Evolutionary conservation across 768 basidiomycete species (phyloP), one percentile per base, ranked within the genome.

Genomic region (Favolaschia claudopus): DNA sequence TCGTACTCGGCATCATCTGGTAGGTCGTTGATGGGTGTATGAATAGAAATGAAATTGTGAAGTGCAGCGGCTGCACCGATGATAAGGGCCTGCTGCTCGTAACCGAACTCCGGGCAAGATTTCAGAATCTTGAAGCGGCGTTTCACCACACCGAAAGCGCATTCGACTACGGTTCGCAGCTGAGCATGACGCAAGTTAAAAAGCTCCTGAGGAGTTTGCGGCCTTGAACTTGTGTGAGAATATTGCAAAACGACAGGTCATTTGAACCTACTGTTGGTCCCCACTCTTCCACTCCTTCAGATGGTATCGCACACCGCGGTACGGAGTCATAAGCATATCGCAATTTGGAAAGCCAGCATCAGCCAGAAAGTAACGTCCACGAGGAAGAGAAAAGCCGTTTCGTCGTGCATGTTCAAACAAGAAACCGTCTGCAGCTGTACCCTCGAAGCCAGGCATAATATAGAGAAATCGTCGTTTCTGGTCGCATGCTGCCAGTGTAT

Each of bases 261-360:
- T n/a, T n/a, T n/a, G n/a, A n/a, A n/a, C n/a, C n/a, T n/a, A n/a
- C n/a, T 58, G 66, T 28, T 28, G 22, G 12, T 28, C 44, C 7
- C 44, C 44, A 19, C 43, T 34, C 7, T 65, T 61, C 71, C 72
- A 73, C 38, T 75, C 73, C 29, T 48, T 20, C 20, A 74, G 52
- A 49, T 75, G 74, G 47, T 74, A 75, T 2, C 66, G 52, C 1
- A 70, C 67, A 7, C 66, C 64, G 8, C 66, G 58, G 44, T 68
- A 72, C 10, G 70, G 71, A 10, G 69, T 58, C 14, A 75, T 44
- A 4, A 71, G 44, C 0, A 56, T 44, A 57, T 60, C 40, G 44
- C 68, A 68, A 6, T 13, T n/a, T n/a, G n/a, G n/a, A n/a, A n/a
- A n/a, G n/a, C n/a, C n/a, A n/a, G n/a, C n/a, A n/a, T n/a, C n/a